Evolutionary conservation across 768 basidiomycete genomes (phyloP), one percentile per base, ranked within the genome.

Genomic region (Lactarius quietus): DNA sequence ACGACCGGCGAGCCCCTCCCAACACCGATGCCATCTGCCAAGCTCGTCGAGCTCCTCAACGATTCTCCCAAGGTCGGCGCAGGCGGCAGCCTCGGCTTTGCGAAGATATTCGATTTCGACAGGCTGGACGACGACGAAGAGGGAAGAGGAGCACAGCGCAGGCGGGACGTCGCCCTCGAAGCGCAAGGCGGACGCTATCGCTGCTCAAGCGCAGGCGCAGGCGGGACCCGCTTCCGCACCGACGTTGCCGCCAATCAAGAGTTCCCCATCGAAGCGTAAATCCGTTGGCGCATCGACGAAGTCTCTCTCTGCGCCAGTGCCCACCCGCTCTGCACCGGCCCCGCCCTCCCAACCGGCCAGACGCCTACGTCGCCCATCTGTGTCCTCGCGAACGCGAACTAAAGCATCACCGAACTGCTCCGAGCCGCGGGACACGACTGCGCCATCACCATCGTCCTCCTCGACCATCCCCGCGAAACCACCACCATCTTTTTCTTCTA

Each of bases 1-100:
- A 79, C 86, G 9, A 92, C 92, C 0, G 92, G 92, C 9, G 86
- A 92, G 72, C 78, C 81, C 1, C 78, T 93, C 8, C 80, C 84
- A 3, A 94, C 92, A 15, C 92, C 92, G 1, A 79, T 83, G 2
- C 88, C 45, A 26, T 48, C 88, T 0, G 77, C 80, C 0, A 88
- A 89, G 70, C 79, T 92, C 0, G 82, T 82, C 3, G 85, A 83
- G 39, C 79, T 36, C 2, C 89, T 93, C 70, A 81, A 84, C 35
- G 81, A 82, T 48, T 87, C 87, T 9, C 91, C 91, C 0, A 86
- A 81, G 66, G 31, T 36, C 53, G 29, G 29, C 31, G 84, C 89
- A 43, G 86, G 85, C 3, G 35, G 51, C 28, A 66, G 52, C 36
- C 79, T 93, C 31, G 85, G 89, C 70, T 93, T 93, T 71, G 82